These are phyloP conservation scores for Hemerocallis citrina DNA, from an alignment of 106 monocot species.

Conservation along the genomic window DNA sequence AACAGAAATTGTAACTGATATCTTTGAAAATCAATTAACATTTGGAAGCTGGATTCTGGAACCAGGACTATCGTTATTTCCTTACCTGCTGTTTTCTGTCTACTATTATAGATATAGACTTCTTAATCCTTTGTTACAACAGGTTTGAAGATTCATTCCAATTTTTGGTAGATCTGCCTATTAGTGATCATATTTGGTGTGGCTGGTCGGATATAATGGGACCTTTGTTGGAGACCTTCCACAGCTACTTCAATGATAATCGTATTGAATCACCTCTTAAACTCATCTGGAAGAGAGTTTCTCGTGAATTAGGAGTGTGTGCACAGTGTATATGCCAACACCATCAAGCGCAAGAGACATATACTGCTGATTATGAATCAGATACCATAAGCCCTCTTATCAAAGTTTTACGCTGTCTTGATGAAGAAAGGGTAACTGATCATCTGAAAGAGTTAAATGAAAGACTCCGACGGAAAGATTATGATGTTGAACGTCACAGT, in stretches of 20 bases:
- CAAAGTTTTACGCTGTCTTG: slow-evolving; percentile 41
- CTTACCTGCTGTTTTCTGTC: neutral
- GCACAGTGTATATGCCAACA: slow-evolving; percentile 74
- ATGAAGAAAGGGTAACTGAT: slow-evolving; percentile 74
- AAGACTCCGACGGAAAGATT: slow-evolving; percentile 30
- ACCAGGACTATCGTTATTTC: neutral
- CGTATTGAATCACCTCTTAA: slow-evolving; percentile 35
- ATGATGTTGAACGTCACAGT: slow-evolving; percentile 52
- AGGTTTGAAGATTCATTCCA: slow-evolving; percentile 84
- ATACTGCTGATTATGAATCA: slow-evolving; percentile 47
- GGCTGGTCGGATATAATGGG: slow-evolving; percentile 62
- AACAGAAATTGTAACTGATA: neutral
- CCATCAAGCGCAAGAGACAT: slow-evolving; percentile 78
- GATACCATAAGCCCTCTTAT: slow-evolving; percentile 78
- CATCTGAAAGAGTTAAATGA: slow-evolving; percentile 70
- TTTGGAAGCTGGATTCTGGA: neutral
- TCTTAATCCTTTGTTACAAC: slow-evolving; percentile 2
- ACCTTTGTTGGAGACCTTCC: slow-evolving; percentile 87
- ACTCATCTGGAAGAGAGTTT: slow-evolving; percentile 64
- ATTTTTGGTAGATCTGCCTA: slow-evolving; percentile 47
- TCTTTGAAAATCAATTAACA: neutral
- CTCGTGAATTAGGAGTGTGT: slow-evolving; percentile 51
- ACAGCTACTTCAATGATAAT: slow-evolving; percentile 47
- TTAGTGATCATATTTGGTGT: slow-evolving; percentile 84
- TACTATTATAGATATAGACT: neutral